These are phyloP conservation scores for Tuber calosporum DNA, from an alignment of 495 filamentous ascomycete species.

Conservation along the genomic window DNA sequence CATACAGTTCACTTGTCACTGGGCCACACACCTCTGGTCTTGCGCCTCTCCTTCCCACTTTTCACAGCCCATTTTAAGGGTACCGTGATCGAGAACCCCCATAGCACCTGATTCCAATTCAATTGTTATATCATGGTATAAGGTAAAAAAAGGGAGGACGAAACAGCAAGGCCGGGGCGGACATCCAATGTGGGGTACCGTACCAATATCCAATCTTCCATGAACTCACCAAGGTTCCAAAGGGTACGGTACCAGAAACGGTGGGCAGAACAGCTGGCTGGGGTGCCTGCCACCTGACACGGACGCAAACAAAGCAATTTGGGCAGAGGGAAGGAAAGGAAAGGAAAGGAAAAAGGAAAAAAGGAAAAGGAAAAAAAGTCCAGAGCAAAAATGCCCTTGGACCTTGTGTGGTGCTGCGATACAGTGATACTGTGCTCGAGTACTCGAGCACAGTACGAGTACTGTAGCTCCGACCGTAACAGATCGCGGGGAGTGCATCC, in stretches of 20 bases:
- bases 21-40: neutral
- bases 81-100: neutral
- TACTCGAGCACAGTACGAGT: too few species aligned
- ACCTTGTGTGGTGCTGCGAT: conserved; percentile 10
- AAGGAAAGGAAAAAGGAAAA: neutral
- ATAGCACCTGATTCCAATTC: neutral
- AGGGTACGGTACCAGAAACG: neutral
- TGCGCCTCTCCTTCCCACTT: neutral
- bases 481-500: conserved; percentile 36
- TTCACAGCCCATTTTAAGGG: neutral
- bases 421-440: too few species aligned
- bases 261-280: neutral
- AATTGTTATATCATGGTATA: neutral
- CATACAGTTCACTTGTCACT: neutral
- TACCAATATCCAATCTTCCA: conserved; percentile 11
- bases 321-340: conserved; percentile 8
- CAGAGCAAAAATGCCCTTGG: conserved; percentile 33
- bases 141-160: neutral
- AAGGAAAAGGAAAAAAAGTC: conserved; percentile 12
- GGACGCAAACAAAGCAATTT: conserved; percentile 34
- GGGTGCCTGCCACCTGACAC: conserved; percentile 36
- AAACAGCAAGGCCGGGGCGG: conserved; percentile 17
- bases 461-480: conserved; percentile 35
- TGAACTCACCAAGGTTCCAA: neutral
- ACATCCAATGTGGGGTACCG: conserved; percentile 38